Evolutionary conservation across 2,329 filamentous ascomycete species (phyloP).

Genomic region (Orbilia javanica): DNA sequence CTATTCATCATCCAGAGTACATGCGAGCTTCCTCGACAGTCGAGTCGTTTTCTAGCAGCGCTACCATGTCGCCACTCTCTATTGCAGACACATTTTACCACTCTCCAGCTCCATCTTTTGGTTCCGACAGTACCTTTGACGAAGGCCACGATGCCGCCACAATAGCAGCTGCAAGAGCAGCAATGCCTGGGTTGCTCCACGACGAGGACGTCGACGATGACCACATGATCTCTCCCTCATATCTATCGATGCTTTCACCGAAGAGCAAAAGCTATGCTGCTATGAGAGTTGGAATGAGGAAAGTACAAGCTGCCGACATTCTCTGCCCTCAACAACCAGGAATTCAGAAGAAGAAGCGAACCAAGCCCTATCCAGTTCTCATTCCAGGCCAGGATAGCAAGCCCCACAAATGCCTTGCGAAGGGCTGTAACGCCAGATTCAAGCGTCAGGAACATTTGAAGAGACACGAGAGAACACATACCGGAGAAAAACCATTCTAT

Average conservation of each 20-base stretch:
- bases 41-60: conserved; percentile 48
- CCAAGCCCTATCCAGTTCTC: conserved; percentile 37
- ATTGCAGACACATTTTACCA: conserved; percentile 46
- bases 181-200: conserved; percentile 54
- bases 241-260: conserved; percentile 49
- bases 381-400: conserved; percentile 54
- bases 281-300: conserved; percentile 30
- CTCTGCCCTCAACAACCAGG: conserved; percentile 30
- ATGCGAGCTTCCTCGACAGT: conserved; percentile 44
- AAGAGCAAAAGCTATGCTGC: conserved; percentile 39
- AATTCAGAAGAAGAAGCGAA: conserved; percentile 43
- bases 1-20: conserved; percentile 42
- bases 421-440: conserved; percentile 59
- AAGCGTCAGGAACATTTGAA: conserved; percentile 61
- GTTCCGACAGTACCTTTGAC: conserved; percentile 50
- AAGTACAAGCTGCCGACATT: conserved; percentile 24
- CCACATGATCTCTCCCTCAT: conserved; percentile 47
- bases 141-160: conserved; percentile 54
- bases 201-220: conserved; percentile 52
- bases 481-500: conserved; percentile 59
- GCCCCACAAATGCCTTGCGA: conserved; percentile 58
- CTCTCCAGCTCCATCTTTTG: conserved; percentile 53
- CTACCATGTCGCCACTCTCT: conserved; percentile 51
- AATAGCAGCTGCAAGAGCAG: conserved; percentile 52
- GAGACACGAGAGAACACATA: conserved; percentile 61